Evolutionary conservation across 805 yeast genomes (phyloP).

Genomic region (Citeromyces matritensis): DNA sequence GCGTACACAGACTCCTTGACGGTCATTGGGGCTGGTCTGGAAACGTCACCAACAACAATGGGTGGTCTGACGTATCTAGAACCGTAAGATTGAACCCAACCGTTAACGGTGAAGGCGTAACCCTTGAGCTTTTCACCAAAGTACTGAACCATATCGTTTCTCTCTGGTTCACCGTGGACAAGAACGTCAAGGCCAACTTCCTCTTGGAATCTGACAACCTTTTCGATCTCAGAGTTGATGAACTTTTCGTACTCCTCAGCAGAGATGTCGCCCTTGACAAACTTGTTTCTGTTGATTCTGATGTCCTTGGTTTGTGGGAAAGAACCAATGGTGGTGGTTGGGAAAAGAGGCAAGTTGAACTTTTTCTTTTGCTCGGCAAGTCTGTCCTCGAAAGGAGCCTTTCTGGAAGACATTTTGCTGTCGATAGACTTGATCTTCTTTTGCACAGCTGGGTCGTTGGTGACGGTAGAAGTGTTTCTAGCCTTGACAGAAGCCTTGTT

Average conservation of each 20-base stretch:
- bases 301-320: constrained; percentile 99
- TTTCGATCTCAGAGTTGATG: constrained; percentile 93
- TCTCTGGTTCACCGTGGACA: constrained; percentile 99
- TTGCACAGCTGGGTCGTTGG: constrained; percentile 85
- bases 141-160: constrained; percentile 99
- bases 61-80: constrained; percentile 99
- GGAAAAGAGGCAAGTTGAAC: constrained; percentile 95
- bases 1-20: constrained; percentile 99
- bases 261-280: constrained; percentile 90
- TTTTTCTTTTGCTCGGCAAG: constrained; percentile 72
- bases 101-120: constrained; percentile 95
- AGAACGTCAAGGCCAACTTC: constrained; percentile 95
- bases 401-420: constrained; percentile 70
- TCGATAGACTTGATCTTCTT: constrained; percentile 69
- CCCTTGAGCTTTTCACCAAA: constrained; percentile 98
- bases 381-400: constrained; percentile 76
- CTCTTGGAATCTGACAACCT: constrained; percentile 97
- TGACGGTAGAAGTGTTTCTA: constrained; percentile 75
- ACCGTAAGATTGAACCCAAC: constrained; percentile 99
- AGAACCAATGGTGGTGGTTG: constrained; percentile 99
- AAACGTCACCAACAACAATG: constrained; percentile 95
- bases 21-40: constrained; percentile 97
- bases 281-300: constrained; percentile 96
- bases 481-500: constrained; percentile 78
- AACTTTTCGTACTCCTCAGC: constrained; percentile 92